Evolutionary conservation across 1,139 yeast genomes (phyloP), one percentile per base, ranked within the genome.

Genomic region (Taiozyma sp.): DNA sequence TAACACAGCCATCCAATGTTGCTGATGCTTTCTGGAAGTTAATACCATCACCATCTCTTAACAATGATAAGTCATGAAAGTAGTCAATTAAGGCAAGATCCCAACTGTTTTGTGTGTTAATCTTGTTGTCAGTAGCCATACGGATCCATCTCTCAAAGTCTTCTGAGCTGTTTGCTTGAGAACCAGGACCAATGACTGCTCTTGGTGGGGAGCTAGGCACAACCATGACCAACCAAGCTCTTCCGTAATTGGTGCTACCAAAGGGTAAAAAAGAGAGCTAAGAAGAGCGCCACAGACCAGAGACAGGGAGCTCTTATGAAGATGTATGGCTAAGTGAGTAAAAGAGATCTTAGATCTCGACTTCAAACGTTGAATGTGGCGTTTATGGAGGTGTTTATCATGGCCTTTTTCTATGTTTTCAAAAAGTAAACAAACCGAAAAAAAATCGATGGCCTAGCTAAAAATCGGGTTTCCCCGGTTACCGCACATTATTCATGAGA

Each of bases 61-160:
- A 70, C 44, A 87, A 75, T 19, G 82, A 72, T 69, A 83, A 70
- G 56, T 83, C 89, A 58, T 83, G 86, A 63, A 88, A 88, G 64
- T 88, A 91, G 64, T 90, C 97, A 61, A 91, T 91, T 63, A 91
- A 74, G 0, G 91, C 95, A 63, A 88, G 83, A 59, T 87, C 86
- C 97, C 95, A 87, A 53, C 72, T 77, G 61, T 85, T 84, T 48
- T 78, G 75, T 1, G 82, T 70, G 45, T 84, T 84, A 64, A 85
- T 82, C 64, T 85, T 85, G 48, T 68, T 68, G 48, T 68, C 71
- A 4, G 70, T 67, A 4, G 72, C 70, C 65, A 68, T 60, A 28
- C 66, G 60, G 45, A 68, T 67, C 19, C 19, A 19, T 19, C 19
- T 19, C 19, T 68, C 71, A 47, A 68, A 68, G 47, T 68, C 69